A percentile compares a stretch with the other conserved stretches of the same genome.
These are phyloP conservation scores for Malbranchea zuffiana DNA, from an alignment of 2,329 filamentous ascomycete species.

Conservation along the genomic window DNA sequence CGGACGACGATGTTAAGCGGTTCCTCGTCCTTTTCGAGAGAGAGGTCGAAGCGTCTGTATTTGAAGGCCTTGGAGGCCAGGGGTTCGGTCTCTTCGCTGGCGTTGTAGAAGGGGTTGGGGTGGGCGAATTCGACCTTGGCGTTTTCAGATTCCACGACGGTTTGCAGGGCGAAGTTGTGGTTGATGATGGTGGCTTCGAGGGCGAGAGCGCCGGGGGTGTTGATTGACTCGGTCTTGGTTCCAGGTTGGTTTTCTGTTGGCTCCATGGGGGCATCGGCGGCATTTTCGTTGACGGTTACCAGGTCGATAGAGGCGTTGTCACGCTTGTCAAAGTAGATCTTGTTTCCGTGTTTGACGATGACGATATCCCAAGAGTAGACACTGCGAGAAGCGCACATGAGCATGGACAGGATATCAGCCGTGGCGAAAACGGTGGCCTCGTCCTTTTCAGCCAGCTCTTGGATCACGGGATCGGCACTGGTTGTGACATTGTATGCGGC, in stretches of 20 bases:
- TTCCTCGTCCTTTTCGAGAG: slow-evolving; percentile 80
- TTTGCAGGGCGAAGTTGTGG: slow-evolving; percentile 97
- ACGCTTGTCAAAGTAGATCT: slow-evolving; percentile 98
- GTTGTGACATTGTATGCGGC: slow-evolving; percentile 98
- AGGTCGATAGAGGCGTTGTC: slow-evolving; percentile 90
- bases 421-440: slow-evolving; percentile 96
- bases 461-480: slow-evolving; percentile 88
- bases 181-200: slow-evolving; percentile 99
- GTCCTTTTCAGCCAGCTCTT: slow-evolving; percentile 90
- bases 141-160: slow-evolving; percentile 69
- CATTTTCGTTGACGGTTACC: slow-evolving; percentile 98
- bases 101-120: slow-evolving; percentile 96
- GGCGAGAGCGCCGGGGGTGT: slow-evolving; percentile 84
- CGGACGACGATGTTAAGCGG: slow-evolving; percentile 87
- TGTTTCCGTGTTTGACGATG: slow-evolving; percentile 83
- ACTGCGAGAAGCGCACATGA: slow-evolving; percentile 95
- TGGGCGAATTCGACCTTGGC: slow-evolving; percentile 74
- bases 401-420: slow-evolving; percentile 94
- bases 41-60: slow-evolving; percentile 94
- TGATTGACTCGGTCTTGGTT: slow-evolving; percentile 76
- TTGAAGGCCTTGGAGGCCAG: slow-evolving; percentile 96
- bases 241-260: slow-evolving; percentile 52
- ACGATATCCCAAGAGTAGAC: slow-evolving; percentile 98
- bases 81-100: slow-evolving; percentile 82
- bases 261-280: slow-evolving; percentile 85